phyloP scores from a whole-genome alignment of 1,284 basidiomycete species.

The Ustilago hordei region DNA sequence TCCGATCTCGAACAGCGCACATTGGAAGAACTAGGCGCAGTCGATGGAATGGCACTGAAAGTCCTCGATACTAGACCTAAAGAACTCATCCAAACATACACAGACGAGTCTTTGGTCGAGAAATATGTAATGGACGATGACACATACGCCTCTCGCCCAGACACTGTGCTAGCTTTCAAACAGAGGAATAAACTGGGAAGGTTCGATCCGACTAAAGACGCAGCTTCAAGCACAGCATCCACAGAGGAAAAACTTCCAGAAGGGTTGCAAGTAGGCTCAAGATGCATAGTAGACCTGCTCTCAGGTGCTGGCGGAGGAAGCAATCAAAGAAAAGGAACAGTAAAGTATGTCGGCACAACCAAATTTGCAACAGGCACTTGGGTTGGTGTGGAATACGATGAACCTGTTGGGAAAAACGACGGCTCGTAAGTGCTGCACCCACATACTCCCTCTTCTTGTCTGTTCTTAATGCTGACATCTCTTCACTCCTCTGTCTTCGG shows the following conservation, averaged over 20 bases:
- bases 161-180: slow-evolving; percentile 91
- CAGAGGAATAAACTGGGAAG: slow-evolving; percentile 88
- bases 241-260: slow-evolving; percentile 60
- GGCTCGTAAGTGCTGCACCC: slow-evolving; percentile 78
- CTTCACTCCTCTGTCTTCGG: background rate
- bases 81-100: slow-evolving; percentile 80
- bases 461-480: background rate
- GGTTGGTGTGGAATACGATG: slow-evolving; percentile 96
- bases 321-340: slow-evolving; percentile 79
- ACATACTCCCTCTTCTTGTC: background rate
- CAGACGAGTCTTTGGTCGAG: slow-evolving; percentile 86
- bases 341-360: slow-evolving; percentile 85
- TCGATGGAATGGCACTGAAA: slow-evolving; percentile 80
- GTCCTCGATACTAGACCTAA: slow-evolving; percentile 71
- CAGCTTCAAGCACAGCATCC: slow-evolving; percentile 56
- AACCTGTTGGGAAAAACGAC: slow-evolving; percentile 94
- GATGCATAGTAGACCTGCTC: slow-evolving; percentile 85
- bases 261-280: slow-evolving; percentile 76
- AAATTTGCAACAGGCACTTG: slow-evolving; percentile 79
- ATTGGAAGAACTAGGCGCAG: slow-evolving; percentile 80
- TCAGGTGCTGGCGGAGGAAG: slow-evolving; percentile 64
- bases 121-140: slow-evolving; percentile 90
- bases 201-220: slow-evolving; percentile 74
- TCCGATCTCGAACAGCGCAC: slow-evolving; percentile 76
- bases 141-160: slow-evolving; percentile 79